Evolutionary conservation across 495 filamentous ascomycete genomes (phyloP).

Genomic region (Xylaria venustula): DNA sequence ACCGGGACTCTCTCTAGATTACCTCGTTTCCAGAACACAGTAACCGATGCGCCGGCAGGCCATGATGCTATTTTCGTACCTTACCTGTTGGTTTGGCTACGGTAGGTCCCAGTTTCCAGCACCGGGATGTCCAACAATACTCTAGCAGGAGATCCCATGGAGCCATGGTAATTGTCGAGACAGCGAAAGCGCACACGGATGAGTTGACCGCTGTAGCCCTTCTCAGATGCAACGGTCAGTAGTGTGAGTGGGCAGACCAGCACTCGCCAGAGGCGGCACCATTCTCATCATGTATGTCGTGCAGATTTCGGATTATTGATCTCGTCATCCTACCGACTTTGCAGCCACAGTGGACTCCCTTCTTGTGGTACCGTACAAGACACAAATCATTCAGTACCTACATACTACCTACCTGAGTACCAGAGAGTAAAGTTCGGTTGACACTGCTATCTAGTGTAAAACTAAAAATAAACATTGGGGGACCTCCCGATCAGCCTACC

Average conservation of each 20-base stretch:
- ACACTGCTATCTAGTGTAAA: too few species aligned
- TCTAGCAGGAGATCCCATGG: neutral
- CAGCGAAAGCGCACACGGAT: neutral
- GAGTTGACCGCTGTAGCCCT: neutral
- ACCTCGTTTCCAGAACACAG: constrained; percentile 1
- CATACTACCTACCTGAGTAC: too few species aligned
- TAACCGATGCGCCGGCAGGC: constrained; percentile 4
- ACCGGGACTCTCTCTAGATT: constrained; percentile 2
- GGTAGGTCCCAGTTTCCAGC: neutral
- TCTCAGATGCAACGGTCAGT: neutral
- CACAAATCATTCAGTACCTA: too few species aligned
- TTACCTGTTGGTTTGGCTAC: neutral
- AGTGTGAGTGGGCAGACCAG: neutral
- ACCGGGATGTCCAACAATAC: neutral
- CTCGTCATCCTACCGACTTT: constrained; percentile 3
- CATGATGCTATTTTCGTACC: constrained; percentile 3
- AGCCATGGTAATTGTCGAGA: neutral
- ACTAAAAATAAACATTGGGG: too few species aligned
- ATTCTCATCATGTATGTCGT: constrained; percentile 4
- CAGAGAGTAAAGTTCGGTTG: too few species aligned
- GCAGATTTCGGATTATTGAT: constrained; percentile 14
- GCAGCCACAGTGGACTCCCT: neutral
- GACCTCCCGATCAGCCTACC: too few species aligned
- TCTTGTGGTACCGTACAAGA: constrained; percentile 14
- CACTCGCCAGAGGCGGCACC: neutral